A percentile compares a stretch with the other conserved stretches of the same genome.
Evolutionary conservation across 805 yeast genomes (phyloP).

Genomic region (baker's yeast (Saccharomyces cerevisiae)): DNA sequence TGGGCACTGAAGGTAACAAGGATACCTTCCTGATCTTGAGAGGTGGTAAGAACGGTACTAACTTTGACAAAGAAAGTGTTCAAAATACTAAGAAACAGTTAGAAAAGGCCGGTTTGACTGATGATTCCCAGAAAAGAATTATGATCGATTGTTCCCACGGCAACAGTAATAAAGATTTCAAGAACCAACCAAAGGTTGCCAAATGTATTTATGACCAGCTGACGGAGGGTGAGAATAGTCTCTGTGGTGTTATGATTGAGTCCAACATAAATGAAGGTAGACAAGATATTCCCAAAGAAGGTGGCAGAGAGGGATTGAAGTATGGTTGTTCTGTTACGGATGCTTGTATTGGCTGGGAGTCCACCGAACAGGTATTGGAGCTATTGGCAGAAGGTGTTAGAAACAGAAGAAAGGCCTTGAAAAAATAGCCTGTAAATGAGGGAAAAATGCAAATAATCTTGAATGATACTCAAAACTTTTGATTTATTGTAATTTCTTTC

Average conservation of each 20-base stretch:
- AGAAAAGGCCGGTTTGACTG: conserved; percentile 40
- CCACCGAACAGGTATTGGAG: conserved; percentile 64
- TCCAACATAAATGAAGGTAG: conserved; percentile 86
- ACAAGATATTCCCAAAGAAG: conserved; percentile 77
- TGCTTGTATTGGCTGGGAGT: conserved; percentile 89
- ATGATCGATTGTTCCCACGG: conserved; percentile 99
- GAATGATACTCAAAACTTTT: no score
- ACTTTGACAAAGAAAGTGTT: conserved; percentile 73
- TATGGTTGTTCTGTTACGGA: conserved; percentile 97
- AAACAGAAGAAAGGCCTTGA: conserved; percentile 50
- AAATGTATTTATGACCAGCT: conserved; percentile 71
- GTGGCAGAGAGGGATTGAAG: conserved; percentile 66
- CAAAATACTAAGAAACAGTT: conserved; percentile 55
- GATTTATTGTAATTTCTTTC: background rate
- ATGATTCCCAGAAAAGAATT: conserved; percentile 50
- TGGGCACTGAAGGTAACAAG: conserved; percentile 87
- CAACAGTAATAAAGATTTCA: conserved; percentile 82
- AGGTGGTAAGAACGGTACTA: conserved; percentile 93
- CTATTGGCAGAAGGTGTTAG: conserved; percentile 72
- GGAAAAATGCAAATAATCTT: background rate
- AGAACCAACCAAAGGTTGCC: conserved; percentile 88
- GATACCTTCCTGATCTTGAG: conserved; percentile 87
- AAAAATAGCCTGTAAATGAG: conserved; percentile 8
- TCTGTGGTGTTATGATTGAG: conserved; percentile 96
- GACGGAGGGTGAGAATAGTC: conserved; percentile 58